phyloP scores from a whole-genome alignment of 441 rosid genomes.

The Mallotus repandus region DNA sequence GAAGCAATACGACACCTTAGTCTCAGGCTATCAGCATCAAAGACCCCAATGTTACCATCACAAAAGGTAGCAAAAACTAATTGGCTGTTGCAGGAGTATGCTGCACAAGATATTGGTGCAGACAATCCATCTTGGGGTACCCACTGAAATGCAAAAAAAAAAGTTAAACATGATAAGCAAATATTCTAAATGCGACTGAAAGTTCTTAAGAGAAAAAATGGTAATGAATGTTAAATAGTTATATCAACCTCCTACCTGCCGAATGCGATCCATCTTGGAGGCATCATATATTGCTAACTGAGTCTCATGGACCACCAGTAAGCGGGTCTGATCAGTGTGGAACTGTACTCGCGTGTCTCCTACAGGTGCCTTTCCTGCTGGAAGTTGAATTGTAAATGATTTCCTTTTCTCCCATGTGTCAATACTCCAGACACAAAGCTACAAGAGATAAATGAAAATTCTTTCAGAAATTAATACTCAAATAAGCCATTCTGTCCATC shows the following conservation, averaged over 20 bases:
- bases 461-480: background rate
- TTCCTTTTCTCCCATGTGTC: slow-evolving; percentile 96
- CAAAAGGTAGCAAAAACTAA: slow-evolving; percentile 66
- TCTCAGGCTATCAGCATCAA: slow-evolving; percentile 68
- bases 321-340: slow-evolving; percentile 74
- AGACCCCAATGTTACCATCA: slow-evolving; percentile 84
- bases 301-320: slow-evolving; percentile 85
- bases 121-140: slow-evolving; percentile 68
- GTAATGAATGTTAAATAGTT: background rate
- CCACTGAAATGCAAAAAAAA: slow-evolving; percentile 57
- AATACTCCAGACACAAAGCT: slow-evolving; percentile 88
- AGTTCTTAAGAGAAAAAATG: slow-evolving; percentile 34
- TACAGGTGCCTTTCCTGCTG: slow-evolving; percentile 62
- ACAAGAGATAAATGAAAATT: slow-evolving; percentile 17
- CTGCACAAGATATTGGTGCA: slow-evolving; percentile 73
- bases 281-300: slow-evolving; percentile 87
- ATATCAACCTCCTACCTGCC: slow-evolving; percentile 50
- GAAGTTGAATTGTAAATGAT: slow-evolving; percentile 59
- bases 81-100: slow-evolving; percentile 85
- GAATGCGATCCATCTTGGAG: slow-evolving; percentile 75
- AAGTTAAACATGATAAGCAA: background rate
- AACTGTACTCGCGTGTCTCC: slow-evolving; percentile 87
- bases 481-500: slow-evolving; percentile 20
- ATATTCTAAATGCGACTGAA: background rate
- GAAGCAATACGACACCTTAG: slow-evolving; percentile 80